Percentiles rank a stretch among this genome's conserved stretches.
These are phyloP conservation scores for Cryphonectria radicalis DNA, from an alignment of 2,329 filamentous ascomycete genomes.

Conservation along the genomic window DNA sequence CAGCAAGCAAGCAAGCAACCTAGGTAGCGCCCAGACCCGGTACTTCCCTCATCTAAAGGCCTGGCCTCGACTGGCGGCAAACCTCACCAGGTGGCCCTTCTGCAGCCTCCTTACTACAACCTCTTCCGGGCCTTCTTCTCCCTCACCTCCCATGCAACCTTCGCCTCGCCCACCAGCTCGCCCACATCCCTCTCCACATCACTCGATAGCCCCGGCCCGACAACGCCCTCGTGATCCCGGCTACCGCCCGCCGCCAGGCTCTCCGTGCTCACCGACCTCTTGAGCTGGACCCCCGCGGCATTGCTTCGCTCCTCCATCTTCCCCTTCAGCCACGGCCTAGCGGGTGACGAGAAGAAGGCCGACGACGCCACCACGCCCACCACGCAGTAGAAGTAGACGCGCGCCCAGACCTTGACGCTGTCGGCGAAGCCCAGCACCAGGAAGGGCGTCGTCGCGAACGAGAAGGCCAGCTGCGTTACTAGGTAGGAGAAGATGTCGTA, in stretches of 20 bases:
- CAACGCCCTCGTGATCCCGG: constrained; percentile 60
- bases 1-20: not conserved
- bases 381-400: constrained; percentile 87
- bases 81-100: not conserved
- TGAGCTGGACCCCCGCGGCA: constrained; percentile 46
- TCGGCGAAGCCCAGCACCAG: constrained; percentile 75
- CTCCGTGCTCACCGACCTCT: constrained; percentile 54
- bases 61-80: not conserved
- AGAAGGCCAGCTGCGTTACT: constrained; percentile 79
- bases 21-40: not conserved
- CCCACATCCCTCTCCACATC: constrained; percentile 77
- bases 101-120: not conserved
- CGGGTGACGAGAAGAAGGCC: constrained; percentile 79
- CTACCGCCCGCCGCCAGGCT: constrained; percentile 45
- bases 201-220: constrained; percentile 81
- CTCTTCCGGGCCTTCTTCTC: constrained; percentile 39
- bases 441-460: constrained; percentile 84
- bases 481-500: constrained; percentile 82
- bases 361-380: constrained; percentile 68
- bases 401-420: constrained; percentile 76
- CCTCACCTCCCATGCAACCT: constrained; percentile 69
- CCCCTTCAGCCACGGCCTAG: constrained; percentile 63
- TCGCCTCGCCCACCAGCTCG: constrained; percentile 77
- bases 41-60: too few relatives aligned
- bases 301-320: constrained; percentile 62